Evolutionary conservation across 164 flowering plant genomes (phyloP), one percentile per base, ranked within the genome.

Genomic region (Buxus sempervirens): DNA sequence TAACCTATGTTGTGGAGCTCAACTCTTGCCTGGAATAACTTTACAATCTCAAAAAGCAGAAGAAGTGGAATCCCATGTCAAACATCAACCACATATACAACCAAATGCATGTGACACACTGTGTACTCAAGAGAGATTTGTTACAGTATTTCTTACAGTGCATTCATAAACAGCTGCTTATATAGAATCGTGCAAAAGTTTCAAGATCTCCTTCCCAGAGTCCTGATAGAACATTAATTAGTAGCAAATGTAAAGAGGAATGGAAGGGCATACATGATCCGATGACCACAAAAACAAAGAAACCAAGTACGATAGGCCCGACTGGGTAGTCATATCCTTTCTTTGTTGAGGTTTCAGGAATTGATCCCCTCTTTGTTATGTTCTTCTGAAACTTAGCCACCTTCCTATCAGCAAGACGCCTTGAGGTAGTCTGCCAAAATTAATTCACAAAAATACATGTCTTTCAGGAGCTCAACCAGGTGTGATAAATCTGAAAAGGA

Each of bases 371-470:
- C 72, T 70, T 78, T 6, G 66, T 67, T 25, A 80, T 77, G 76
- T 82, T 84, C 79, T 77, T 84, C 76, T 84, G 68, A 70, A 84
- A 84, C 70, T 69, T 84, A 6, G 74, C 81, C 14, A 79, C 76
- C 24, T 84, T 84, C 79, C 74, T 80, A 36, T 77, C 83, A 2
- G 85, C 80, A 36, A 84, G 58, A 21, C 87, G 79, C 83, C 53
- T 82, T 42, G 87, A 84, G 25, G 83, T 81, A 0, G 87, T 82
- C 87, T 84, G 75, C 64, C 42, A 64, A 9, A 61, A 19, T 57
- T 12, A 63, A 48, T 32, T 20, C 20, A 63, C 7, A 32, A 32
- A 7, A 32, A 32, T 32, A 32, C 38, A 32, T 32, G 38, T 32
- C 3, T 7, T 24, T 8, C 13, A 63, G 4, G 63, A 32, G 19